phyloP scores from a whole-genome alignment of 208 protist species.

The Leishmania lainsoni region DNA sequence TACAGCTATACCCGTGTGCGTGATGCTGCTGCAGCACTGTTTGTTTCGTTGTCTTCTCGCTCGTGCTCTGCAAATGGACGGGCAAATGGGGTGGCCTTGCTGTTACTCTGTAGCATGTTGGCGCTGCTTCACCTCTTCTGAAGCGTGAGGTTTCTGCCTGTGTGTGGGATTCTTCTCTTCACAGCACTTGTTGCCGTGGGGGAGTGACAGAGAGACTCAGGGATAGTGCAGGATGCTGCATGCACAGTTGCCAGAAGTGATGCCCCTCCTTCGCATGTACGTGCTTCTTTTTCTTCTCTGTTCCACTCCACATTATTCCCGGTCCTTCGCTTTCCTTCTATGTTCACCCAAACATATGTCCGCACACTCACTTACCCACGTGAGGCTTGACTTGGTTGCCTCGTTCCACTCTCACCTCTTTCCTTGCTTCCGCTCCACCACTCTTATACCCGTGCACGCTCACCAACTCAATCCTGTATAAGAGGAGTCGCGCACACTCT shows the following conservation, averaged over 20 bases:
- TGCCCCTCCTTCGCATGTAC: not conserved
- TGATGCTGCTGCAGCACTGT: not conserved
- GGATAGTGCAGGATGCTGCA: not conserved
- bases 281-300: not conserved
- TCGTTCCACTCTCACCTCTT: not conserved
- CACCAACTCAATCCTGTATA: not conserved
- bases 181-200: too few relatives aligned
- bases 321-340: not conserved
- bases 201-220: not conserved
- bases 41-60: not conserved
- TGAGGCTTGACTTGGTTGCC: not conserved
- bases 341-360: conserved; percentile 7
- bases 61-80: not conserved
- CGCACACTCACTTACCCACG: conserved; percentile 4
- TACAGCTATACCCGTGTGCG: not conserved
- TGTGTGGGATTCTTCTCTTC: not conserved
- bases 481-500: not conserved
- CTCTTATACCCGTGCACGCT: not conserved
- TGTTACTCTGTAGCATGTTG: not conserved
- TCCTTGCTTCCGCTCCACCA: not conserved
- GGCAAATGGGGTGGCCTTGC: not conserved
- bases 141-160: not conserved
- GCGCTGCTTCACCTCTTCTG: not conserved
- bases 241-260: not conserved
- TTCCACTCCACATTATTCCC: not conserved